Evolutionary conservation across 148 eudicot genomes (phyloP), one percentile per base, ranked within the genome.

Genomic region (Diospyros kaki): DNA sequence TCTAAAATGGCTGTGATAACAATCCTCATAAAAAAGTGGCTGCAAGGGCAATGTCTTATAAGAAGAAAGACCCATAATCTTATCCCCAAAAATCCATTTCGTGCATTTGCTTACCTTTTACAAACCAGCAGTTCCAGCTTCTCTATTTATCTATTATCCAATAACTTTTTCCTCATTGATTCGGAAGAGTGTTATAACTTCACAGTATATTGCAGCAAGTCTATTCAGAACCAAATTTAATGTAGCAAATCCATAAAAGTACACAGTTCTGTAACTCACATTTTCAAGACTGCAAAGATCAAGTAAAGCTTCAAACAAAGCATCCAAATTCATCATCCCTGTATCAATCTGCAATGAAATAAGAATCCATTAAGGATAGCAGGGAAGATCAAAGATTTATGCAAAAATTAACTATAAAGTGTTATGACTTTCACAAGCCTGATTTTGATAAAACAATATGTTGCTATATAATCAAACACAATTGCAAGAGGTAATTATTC

Each of bases 241-340:
- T 39, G 17, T 12, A n/a, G 52, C 50, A 73, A 40, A 39, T 8
- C 64, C 9, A 13, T 52, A 40, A 59, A 72, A 61, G 73, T 66
- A 58, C 64, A 8, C 63, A 46, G 13, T 42, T 51, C 12, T 68
- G 58, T 45, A 39, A 79, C 89, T 86, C 78, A 87, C 89, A 74
- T 87, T 78, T 70, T 80, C 59, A 61, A 87, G 82, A 64, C 72
- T 13, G 64, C 89, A 84, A 40, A 84, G 83, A 73, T 80, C 89
- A 77, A 78, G 51, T 74, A 87, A 71, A 42, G 87, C 89, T 84
- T 80, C 81, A 43, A 82, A 53, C 38, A 87, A 44, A 46, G 80
- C 74, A 51, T 73, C 82, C 77, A 82, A 52, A 71, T 77, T 76
- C 43, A 73, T 83, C 41, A 73, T 66, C 13, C 78, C 86, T 80